A percentile compares a stretch with the other conserved stretches of the same genome.
Conservation (phyloP, 768 basidiomycete genomes). For the Kwoniella botswanensis region DNA sequence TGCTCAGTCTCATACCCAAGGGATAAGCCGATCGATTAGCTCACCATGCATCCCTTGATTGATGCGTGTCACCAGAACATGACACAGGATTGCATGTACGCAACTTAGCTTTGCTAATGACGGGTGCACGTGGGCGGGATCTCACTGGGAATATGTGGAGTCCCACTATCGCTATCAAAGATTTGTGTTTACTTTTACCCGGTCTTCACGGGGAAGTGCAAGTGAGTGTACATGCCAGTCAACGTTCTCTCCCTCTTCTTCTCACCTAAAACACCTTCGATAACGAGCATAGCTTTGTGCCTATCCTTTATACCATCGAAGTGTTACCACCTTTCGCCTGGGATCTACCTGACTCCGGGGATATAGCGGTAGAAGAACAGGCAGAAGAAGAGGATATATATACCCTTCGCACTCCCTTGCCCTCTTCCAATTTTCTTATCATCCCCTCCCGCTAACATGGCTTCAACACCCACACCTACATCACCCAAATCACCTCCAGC, state of each 20-base stretch:
- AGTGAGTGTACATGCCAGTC: neutral
- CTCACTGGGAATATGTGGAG: too few species aligned
- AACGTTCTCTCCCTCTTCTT: neutral
- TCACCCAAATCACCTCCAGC: constrained; percentile 21
- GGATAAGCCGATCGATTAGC: too few species aligned
- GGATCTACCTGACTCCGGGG: neutral
- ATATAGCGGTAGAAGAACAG: neutral
- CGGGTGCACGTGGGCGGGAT: too few species aligned
- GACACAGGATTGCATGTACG: too few species aligned
- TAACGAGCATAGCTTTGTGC: neutral
- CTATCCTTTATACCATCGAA: neutral
- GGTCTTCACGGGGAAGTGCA: neutral
- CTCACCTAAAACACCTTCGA: neutral
- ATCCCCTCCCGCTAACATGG: neutral
- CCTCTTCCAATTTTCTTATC: neutral
- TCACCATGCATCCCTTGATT: too few species aligned
- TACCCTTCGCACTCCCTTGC: neutral
- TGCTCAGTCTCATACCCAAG: too few species aligned
- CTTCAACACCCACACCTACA: neutral
- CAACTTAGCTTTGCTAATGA: too few species aligned
- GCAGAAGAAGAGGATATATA: neutral
- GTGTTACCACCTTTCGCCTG: neutral
- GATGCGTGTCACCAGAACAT: too few species aligned
- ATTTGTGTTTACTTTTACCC: neutral
- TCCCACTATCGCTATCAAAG: too few species aligned